Conservation (phyloP, 2,329 filamentous ascomycete species). For the Colletotrichum lentis region DNA sequence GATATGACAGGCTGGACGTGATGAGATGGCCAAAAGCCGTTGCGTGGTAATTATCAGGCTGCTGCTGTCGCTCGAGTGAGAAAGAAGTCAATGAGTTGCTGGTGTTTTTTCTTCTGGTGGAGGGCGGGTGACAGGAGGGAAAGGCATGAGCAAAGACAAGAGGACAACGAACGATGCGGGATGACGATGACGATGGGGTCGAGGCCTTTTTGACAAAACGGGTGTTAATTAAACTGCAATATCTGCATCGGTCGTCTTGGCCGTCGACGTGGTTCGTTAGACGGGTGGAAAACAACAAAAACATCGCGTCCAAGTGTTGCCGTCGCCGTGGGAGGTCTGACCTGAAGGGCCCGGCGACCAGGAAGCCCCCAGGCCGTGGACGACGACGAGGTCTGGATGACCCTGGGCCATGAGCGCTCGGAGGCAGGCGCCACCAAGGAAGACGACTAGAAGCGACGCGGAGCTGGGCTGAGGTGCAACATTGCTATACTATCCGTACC, state of each 20-base stretch:
- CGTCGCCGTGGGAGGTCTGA: conserved; percentile 4
- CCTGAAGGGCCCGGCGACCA: conserved; percentile 4
- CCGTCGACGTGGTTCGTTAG: not conserved
- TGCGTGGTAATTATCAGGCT: not conserved
- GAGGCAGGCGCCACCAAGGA: conserved; percentile 6
- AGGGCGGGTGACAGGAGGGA: not conserved
- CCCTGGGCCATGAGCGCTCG: not conserved
- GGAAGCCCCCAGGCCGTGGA: conserved; percentile 1
- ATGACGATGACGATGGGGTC: not conserved
- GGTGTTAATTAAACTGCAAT: conserved; percentile 5
- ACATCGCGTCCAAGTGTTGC: conserved; percentile 8
- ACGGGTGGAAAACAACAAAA: conserved; percentile 10
- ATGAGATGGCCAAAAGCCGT: not conserved
- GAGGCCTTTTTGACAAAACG: conserved; percentile 11
- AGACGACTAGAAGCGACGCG: conserved; percentile 15
- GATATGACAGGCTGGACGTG: conserved; percentile 2
- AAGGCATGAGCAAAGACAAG: not conserved
- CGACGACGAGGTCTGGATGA: conserved; percentile 8
- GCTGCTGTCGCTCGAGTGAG: not conserved
- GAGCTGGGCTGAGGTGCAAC: conserved; percentile 2
- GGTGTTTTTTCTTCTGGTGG: no score
- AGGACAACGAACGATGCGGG: not conserved
- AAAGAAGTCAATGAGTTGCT: not conserved
- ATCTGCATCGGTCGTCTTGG: not conserved
- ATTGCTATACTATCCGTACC: not conserved